Base-by-base conservation (phyloP, 2,329 filamentous ascomycete species). In the Colletotrichum gigasporum region DNA sequence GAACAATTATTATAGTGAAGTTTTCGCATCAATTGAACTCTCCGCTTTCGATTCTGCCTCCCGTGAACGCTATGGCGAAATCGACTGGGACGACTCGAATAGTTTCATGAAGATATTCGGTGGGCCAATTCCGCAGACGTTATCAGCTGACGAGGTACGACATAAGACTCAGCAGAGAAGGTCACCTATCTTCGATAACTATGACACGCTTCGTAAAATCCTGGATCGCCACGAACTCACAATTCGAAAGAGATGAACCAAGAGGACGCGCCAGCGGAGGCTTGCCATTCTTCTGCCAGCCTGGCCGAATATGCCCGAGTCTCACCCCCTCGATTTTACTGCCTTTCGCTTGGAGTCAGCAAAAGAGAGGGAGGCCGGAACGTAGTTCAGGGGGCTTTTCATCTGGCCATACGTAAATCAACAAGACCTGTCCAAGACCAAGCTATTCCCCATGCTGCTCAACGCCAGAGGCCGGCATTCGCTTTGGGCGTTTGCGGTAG, bases 351-450 rank as follows among this genome's bases (percentile, higher is more conserved):
- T 14, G 41, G 12, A 28, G 22, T n/a, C 16, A 18, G 16, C 14
- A 1, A 14, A 26, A 4, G 20, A 26, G 4, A 4, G 6, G 22
- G 12, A 26, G 18, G 41, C 6, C 3, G 18, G 44, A 11, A 47
- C 44, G 7, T 4, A 30, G 1, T 26, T n/a, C 0, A 47, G 44
- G n/a, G 75, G 79, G 5, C 56, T 72, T 10, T 86, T 75, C 63
- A 71, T 85, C 37, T 87, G 80, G 78, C 86, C 86, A 0, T 78
- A 82, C 45, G 81, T 89, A 69, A 89, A 89, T 67, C 75, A 84
- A 35, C 83, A 89, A 54, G 86, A 89, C 68, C 73, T 90, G 1
- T 47, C 69, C 0, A 74, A 80, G 20, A 71, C 78, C 0, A 82
- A 79, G 47, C 60, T 72, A 0, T 68, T 89, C 4, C 75, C 79